Evolutionary conservation across 176 grass and related monocot species (phyloP).

Genomic region (Elaeis guineensis): DNA sequence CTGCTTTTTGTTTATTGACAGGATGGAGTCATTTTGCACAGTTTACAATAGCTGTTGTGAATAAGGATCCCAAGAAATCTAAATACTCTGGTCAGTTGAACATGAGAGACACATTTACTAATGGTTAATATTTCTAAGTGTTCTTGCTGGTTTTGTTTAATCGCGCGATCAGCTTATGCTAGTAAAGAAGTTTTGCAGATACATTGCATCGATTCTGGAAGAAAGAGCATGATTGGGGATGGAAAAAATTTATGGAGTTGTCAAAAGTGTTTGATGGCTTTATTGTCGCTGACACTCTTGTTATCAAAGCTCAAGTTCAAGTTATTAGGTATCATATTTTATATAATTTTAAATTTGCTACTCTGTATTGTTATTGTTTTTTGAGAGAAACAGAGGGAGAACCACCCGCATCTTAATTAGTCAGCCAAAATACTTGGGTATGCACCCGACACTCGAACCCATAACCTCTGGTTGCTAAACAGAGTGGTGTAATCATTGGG

Average conservation of each 20-base stretch:
- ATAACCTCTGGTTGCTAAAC: no score
- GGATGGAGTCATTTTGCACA: constrained; percentile 98
- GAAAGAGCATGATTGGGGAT: constrained; percentile 99
- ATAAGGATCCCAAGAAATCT: constrained; percentile 99
- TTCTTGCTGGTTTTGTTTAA: constrained; percentile 18
- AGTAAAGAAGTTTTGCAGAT: constrained; percentile 58
- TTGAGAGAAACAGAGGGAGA: no score
- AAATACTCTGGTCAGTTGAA: constrained; percentile 89
- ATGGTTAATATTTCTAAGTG: constrained; percentile 1
- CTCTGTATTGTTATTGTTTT: no score
- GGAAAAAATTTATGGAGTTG: constrained; percentile 99
- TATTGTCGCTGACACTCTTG: constrained; percentile 70
- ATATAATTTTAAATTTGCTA: constrained; percentile 3
- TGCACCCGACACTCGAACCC: no score
- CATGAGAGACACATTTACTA: constrained; percentile 2
- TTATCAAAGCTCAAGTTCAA: constrained; percentile 99
- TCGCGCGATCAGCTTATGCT: constrained; percentile 26
- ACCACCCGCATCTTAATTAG: no score
- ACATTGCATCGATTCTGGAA: constrained; percentile 99
- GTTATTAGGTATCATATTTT: constrained; percentile 75
- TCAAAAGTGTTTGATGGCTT: constrained; percentile 93
- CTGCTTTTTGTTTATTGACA: constrained; percentile 7
- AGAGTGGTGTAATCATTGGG: no score
- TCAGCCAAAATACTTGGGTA: no score
- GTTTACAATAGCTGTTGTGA: constrained; percentile 99